Evolutionary conservation across 2,329 filamentous ascomycete species (phyloP), one percentile per base, ranked within the genome.

Genomic region (Neurospora crassa): DNA sequence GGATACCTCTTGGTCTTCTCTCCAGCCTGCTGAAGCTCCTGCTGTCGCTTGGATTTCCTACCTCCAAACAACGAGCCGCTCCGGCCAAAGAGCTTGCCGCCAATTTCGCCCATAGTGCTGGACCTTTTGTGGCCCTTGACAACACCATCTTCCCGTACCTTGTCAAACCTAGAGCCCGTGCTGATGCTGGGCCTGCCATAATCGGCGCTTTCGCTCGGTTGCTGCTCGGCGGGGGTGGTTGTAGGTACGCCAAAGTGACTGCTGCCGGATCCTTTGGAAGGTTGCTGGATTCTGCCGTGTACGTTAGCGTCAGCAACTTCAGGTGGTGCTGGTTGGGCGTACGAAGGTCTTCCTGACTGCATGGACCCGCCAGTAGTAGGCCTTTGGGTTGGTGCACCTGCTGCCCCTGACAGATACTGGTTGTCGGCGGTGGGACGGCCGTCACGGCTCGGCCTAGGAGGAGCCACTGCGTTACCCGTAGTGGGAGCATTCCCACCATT

Each of bases 241-340:
- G 74, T 40, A 59, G 91, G 91, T 41, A 95, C 93, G 68, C 88
- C 88, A 78, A 94, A 93, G 74, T 88, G 89, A 77, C 53, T 24
- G 16, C 53, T 63, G 53, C 53, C 24, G 53, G 53, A 72, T 75
- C 83, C 79, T 87, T 88, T 75, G 81, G 86, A 82, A 12, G 92
- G 92, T 79, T 97, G 95, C 75, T 96, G 92, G 77, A 98, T 93
- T 74, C 92, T 92, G 74, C 94, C 95, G 79, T 97, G 92, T 4
- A 88, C 94, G 80, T 96, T 97, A 69, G 94, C 96, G 76, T 92
- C 91, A 68, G 94, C 94, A 72, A 97, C 90, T 68, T 93, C 89
- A 40, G 96, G 94, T 70, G 93, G 93, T 67, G 90, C 90, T 68
- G 95, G 96, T 80, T 96, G 93, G 74, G 93, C 93, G 80, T 98